Conservation (phyloP, 805 yeast genomes). For the Ascoidea asiatica region DNA sequence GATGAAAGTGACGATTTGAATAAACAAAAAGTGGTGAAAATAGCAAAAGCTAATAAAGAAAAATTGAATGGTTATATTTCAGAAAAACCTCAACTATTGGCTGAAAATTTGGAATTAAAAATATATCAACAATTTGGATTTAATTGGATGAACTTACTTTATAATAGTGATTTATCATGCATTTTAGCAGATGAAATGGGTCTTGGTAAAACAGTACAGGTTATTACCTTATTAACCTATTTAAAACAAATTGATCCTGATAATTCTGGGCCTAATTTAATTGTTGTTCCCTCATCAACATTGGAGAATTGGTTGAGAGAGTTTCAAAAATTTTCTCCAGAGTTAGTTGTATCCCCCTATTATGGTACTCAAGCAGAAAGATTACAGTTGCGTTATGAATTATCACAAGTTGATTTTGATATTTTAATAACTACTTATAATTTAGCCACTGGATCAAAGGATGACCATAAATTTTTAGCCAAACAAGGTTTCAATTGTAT, state of each 20-base stretch:
- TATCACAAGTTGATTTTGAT: slow-evolving; percentile 50
- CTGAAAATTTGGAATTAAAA: slow-evolving; percentile 56
- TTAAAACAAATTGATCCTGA: slow-evolving; percentile 49
- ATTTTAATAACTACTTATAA: slow-evolving; percentile 92
- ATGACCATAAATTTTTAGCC: slow-evolving; percentile 69
- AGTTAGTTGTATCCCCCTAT: slow-evolving; percentile 74
- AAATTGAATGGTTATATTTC: too few species aligned
- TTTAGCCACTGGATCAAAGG: slow-evolving; percentile 75
- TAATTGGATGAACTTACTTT: slow-evolving; percentile 80
- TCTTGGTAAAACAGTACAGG: slow-evolving; percentile 93
- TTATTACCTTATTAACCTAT: slow-evolving; percentile 81
- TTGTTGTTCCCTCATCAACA: slow-evolving; percentile 94
- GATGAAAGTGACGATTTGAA: slow-evolving; percentile 20
- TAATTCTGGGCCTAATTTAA: slow-evolving; percentile 69
- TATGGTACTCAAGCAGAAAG: slow-evolving; percentile 84
- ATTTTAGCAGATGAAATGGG: slow-evolving; percentile 99
- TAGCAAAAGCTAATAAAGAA: slow-evolving; percentile 12
- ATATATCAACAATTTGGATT: slow-evolving; percentile 94
- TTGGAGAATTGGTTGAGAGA: slow-evolving; percentile 96
- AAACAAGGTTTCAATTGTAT: slow-evolving; percentile 70
- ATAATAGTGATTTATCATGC: slow-evolving; percentile 71
- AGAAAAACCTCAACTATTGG: slow-evolving; percentile 57
- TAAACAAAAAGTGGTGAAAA: slow-evolving; percentile 12
- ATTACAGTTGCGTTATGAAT: slow-evolving; percentile 63
- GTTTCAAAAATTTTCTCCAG: slow-evolving; percentile 79